phyloP scores from a whole-genome alignment of 2,329 filamentous ascomycete genomes.

The Fusarium circinatum region DNA sequence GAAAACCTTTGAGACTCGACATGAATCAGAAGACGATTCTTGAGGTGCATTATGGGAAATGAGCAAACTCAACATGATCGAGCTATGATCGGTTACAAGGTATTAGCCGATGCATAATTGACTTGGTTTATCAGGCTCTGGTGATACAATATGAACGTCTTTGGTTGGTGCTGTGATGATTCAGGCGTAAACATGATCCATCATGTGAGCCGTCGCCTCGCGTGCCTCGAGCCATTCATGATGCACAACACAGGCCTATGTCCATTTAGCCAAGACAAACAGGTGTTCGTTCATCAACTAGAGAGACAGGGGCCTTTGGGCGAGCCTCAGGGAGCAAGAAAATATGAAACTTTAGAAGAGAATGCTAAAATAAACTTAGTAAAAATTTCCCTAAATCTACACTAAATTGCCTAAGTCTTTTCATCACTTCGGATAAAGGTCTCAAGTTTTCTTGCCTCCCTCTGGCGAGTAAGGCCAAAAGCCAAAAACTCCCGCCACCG shows the following conservation, averaged over 20 bases:
- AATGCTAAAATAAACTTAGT: too few species aligned
- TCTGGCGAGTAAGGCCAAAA: not conserved
- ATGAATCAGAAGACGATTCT: not conserved
- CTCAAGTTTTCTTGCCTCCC: too few species aligned
- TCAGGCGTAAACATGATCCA: slow-evolving; percentile 32
- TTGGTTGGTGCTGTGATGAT: slow-evolving; percentile 25
- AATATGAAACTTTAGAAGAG: too few species aligned
- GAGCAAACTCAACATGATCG: not conserved
- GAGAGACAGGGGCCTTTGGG: not conserved
- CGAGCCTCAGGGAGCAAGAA: too few species aligned
- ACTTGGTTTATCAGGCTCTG: not conserved
- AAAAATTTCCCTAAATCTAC: too few species aligned
- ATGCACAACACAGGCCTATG: slow-evolving; percentile 13
- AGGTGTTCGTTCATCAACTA: not conserved
- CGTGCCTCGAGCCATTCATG: slow-evolving; percentile 28
- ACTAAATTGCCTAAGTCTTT: too few species aligned
- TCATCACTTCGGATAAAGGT: too few species aligned
- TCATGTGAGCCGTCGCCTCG: slow-evolving; percentile 39
- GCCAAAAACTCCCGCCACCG: not conserved
- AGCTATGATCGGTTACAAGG: not conserved
- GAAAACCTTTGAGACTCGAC: not conserved
- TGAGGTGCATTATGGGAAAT: not conserved
- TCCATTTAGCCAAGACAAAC: not conserved
- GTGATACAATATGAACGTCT: not conserved
- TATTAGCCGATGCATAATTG: not conserved